These are phyloP conservation scores for Helichrysum umbraculigerum DNA, from an alignment of 129 eudicot genomes.

Conservation along the genomic window DNA sequence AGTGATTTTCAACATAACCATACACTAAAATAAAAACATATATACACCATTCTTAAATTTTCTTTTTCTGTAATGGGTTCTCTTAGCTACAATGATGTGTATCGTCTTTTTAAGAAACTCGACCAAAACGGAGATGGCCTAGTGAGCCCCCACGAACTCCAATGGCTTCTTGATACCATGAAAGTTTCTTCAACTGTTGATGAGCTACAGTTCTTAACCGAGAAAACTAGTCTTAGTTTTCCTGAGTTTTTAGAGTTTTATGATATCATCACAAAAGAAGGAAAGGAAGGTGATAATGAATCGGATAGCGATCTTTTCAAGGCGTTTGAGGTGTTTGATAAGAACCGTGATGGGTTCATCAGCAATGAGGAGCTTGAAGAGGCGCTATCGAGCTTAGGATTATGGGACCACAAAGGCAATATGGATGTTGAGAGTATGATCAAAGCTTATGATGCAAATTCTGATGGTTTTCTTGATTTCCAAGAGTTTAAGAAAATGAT, in stretches of 20 bases:
- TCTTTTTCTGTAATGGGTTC: constrained; percentile 41
- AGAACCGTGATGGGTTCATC: constrained; percentile 64
- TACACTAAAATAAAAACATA: neutral
- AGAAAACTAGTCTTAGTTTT: constrained; percentile 38
- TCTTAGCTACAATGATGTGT: constrained; percentile 45
- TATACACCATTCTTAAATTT: neutral
- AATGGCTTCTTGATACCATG: constrained; percentile 52
- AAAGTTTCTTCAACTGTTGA: constrained; percentile 42
- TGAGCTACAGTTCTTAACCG: constrained; percentile 46
- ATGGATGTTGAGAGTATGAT: constrained; percentile 54
- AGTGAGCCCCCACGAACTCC: constrained; percentile 59
- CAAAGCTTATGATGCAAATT: constrained; percentile 49
- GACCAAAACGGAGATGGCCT: constrained; percentile 52
- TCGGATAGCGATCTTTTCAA: constrained; percentile 42
- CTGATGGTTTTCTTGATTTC: constrained; percentile 69
- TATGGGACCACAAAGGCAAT: constrained; percentile 43
- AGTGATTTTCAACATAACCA: neutral
- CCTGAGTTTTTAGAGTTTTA: constrained; percentile 53
- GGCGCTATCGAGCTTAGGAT: constrained; percentile 51
- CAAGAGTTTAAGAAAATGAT: constrained; percentile 78
- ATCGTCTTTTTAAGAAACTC: constrained; percentile 58
- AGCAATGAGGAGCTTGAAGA: constrained; percentile 57
- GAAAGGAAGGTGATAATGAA: constrained; percentile 4
- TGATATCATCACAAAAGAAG: constrained; percentile 25
- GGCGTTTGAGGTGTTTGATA: constrained; percentile 69